A percentile compares a stretch with the other conserved stretches of the same genome.
Evolutionary conservation across 345 rosid genomes (phyloP).

Genomic region (Murraya paniculata): DNA sequence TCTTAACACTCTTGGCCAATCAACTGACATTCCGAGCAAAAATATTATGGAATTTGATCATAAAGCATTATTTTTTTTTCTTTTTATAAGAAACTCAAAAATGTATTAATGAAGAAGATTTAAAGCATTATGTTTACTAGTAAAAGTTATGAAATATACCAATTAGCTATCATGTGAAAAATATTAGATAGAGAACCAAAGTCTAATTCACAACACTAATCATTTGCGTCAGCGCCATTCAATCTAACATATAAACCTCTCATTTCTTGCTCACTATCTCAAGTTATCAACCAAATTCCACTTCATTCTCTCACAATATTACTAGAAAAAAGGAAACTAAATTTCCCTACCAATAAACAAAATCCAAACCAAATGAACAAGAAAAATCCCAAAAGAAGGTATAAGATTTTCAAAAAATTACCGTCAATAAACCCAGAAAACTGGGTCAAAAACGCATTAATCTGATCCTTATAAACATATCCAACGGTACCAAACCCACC

Average conservation of each 20-base stretch:
- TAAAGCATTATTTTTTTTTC: not conserved
- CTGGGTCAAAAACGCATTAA: slow-evolving; percentile 72
- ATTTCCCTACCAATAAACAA: not conserved
- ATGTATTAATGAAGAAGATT: too few species aligned
- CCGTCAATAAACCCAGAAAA: slow-evolving; percentile 89
- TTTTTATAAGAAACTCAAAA: too few species aligned
- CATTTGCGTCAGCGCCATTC: not conserved
- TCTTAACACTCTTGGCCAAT: not conserved
- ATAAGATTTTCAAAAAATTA: slow-evolving; percentile 12
- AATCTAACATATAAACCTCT: not conserved
- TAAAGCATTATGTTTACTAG: not conserved
- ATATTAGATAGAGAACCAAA: not conserved
- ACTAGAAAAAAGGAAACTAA: not conserved
- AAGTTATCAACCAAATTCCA: not conserved
- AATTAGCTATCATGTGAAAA: not conserved
- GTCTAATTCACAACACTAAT: not conserved
- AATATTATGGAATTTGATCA: not conserved
- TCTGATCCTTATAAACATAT: slow-evolving; percentile 73
- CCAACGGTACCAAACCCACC: slow-evolving; percentile 83
- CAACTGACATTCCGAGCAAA: not conserved
- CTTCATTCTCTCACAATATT: not conserved
- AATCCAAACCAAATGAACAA: not conserved
- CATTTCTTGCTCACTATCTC: not conserved
- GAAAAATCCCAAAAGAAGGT: not conserved
- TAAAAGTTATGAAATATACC: not conserved